Evolutionary conservation across 805 yeast species (phyloP), one percentile per base, ranked within the genome.

Genomic region (Maudiozyma serrabonitensis): DNA sequence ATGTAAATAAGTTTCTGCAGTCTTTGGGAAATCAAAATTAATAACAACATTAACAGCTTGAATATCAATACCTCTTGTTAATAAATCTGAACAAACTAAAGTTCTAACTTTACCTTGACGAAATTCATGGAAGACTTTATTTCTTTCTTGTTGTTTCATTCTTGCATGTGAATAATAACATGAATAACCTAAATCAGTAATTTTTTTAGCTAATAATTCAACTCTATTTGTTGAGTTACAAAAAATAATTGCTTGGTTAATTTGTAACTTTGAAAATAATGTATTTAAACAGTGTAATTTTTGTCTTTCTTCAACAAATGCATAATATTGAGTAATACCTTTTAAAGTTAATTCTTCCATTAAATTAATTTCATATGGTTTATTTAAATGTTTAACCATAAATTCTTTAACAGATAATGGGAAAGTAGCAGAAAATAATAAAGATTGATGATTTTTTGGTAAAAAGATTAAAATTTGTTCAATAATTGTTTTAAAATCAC

Each of bases 21-120:
- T 88, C 69, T 91, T 91, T 53, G 99, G 99, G 84, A 93, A 93
- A 69, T 93, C 99, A 67, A 93, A 93, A 73, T 93, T 93, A 62
- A 93, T 87, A 46, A 93, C 99, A 44, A 93, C 98, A 65, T 93
- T 93, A 56, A 93, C 99, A 6, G 98, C 98, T 71, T 93, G 98
- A 61, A 93, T 91, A 76, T 93, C 99, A 62, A 93, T 93, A 79
- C 99, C 98, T 76, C 98, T 86, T 31, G 98, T 91, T 55, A 93
- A 78, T 54, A 93, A 75, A 72, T 93, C 99, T 0, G 98, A 87
- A 72, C 99, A 93, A 40, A 93, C 99, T 62, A 93, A 76, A 64
- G 93, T 93, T 73, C 99, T 84, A 64, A 93, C 96, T 68, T 87
- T 89, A 46, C 99, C 99, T 67, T 88, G 95, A 76, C 99, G 86